Evolutionary conservation across 1,139 yeast genomes (phyloP).

Genomic region (Geotrichum citri-aurantii): DNA sequence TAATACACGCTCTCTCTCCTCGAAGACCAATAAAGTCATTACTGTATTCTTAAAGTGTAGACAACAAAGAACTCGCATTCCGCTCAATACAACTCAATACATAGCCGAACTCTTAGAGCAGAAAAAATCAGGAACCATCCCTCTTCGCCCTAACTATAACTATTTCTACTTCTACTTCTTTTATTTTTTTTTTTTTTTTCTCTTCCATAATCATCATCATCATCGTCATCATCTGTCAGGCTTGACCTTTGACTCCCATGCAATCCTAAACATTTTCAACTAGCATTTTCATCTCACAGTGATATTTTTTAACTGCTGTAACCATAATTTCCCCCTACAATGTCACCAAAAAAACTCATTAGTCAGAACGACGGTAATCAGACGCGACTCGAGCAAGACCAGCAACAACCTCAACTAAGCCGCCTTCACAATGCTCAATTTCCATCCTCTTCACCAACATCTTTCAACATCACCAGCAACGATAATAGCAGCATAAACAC

Average conservation of each 20-base stretch:
- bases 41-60: not conserved
- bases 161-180: not conserved
- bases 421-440: not conserved
- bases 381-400: constrained; percentile 1
- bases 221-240: not conserved
- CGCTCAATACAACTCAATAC: not conserved
- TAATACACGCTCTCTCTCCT: not conserved
- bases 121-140: not conserved
- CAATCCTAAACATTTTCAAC: not conserved
- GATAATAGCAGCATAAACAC: not conserved
- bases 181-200: no score
- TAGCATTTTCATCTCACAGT: not conserved
- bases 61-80: not conserved
- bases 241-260: not conserved
- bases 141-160: not conserved
- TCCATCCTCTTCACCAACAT: constrained; percentile 7
- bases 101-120: not conserved
- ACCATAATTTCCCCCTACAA: not conserved
- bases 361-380: not conserved
- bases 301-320: not conserved
- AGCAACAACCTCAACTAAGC: constrained; percentile 9
- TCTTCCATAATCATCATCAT: no score
- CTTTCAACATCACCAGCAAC: constrained; percentile 3
- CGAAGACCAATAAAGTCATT: not conserved
- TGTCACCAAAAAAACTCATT: not conserved